Evolutionary conservation across 108 stramenopile genomes (phyloP).

Genomic region (Parietichytrium sp.): DNA sequence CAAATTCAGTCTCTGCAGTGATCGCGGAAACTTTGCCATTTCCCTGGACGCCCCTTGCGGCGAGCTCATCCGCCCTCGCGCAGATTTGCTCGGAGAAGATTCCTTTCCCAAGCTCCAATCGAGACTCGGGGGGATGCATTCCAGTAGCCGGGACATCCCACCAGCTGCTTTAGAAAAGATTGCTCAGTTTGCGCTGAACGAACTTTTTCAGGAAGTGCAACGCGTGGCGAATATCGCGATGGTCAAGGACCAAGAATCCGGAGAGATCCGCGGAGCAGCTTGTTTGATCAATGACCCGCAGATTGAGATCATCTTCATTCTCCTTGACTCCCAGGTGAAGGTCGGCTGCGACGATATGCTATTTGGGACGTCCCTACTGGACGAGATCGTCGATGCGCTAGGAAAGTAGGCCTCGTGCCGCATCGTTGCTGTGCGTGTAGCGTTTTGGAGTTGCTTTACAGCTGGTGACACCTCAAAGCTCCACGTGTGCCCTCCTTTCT

Average conservation of each 20-base stretch:
- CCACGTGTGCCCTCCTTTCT: too few species aligned
- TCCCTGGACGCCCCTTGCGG: neutral
- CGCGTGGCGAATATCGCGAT: neutral
- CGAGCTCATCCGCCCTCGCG: neutral
- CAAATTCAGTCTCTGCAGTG: slow-evolving; percentile 1
- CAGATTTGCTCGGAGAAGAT: neutral
- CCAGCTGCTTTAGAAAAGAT: neutral
- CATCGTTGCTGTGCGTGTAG: too few species aligned
- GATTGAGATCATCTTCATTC: neutral
- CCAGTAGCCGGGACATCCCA: neutral
- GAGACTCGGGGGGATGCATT: neutral
- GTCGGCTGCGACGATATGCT: slow-evolving; percentile 19
- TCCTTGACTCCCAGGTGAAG: neutral
- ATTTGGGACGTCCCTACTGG: neutral
- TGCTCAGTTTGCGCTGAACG: neutral
- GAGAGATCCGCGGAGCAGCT: neutral
- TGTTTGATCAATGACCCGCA: neutral
- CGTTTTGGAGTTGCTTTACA: too few species aligned
- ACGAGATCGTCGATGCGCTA: slow-evolving; percentile 3
- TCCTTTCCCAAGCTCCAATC: neutral
- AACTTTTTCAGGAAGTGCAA: neutral
- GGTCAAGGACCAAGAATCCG: neutral
- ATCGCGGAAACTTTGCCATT: neutral
- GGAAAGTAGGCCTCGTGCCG: too few species aligned
- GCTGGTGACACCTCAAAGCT: too few species aligned